Base-by-base conservation (phyloP, 2,329 filamentous ascomycete species). In the Cryoendolithus antarcticus region DNA sequence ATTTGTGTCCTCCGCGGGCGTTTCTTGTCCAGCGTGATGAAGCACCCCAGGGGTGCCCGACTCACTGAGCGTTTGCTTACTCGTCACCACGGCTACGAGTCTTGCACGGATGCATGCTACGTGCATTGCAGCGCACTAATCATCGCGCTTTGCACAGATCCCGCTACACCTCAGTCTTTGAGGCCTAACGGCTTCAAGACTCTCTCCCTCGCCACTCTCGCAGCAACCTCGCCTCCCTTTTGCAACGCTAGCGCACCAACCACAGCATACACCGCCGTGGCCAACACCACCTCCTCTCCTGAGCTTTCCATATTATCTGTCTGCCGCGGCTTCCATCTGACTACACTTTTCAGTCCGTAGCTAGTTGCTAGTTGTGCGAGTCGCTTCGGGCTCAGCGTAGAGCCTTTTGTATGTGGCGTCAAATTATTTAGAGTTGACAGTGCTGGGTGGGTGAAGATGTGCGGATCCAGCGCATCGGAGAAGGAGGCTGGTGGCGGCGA, bases 231-330 rank as follows among this genome's bases (percentile, higher is more conserved):
- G 30, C 81, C 82, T 34, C 91, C 91, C 50, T 82, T 78, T 61
- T 95, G 86, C 54, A 98, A 66, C n/a, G 86, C 80, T 38, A 98
- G 63, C 8, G 91, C 91, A 13, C 91, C 91, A 33, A 96, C 66
- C 40, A 98, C 81, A 34, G 88, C 85, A 58, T 86, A 85, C 40
- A 98, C 54, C 3, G 85, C 76, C 45, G 86, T 79, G 35, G 81
- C 75, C 40, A 93, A 66, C 15, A 96, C 79, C 3, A 79, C 68
- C 19, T 84, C 74, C 21, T 82, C 62, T 48, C 91, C 91, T 0
- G 86, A 94, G 11, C 67, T 64, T 37, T 72, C 60, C 39, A 93
- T 69, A 51, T 86, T 79, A 44, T 79, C 67, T 13, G 77, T 72
- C 73, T 81, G 72, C 65, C 74, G 77, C 21, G 91, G 91, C 61